Conservation (phyloP, 768 basidiomycete genomes). For the Serendipita indica region DNA sequence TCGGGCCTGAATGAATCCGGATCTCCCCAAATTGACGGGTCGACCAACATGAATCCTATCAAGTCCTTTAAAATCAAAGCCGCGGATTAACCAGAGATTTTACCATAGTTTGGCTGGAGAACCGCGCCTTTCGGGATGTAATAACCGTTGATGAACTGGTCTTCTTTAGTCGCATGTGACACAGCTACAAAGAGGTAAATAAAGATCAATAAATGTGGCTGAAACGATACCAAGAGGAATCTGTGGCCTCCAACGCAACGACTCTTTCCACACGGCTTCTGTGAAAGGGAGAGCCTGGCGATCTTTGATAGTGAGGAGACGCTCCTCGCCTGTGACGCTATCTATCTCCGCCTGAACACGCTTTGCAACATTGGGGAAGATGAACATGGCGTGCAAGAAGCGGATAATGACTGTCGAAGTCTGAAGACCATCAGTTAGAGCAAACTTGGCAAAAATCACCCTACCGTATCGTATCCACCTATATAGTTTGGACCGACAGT, state of each 20-base stretch:
- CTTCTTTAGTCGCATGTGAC: background rate
- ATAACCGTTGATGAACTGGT: slow-evolving; percentile 1
- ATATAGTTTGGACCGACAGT: background rate
- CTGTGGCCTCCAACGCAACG: background rate
- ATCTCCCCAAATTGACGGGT: slow-evolving; percentile 17
- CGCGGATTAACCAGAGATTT: background rate
- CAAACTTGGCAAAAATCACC: background rate
- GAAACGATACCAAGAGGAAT: background rate
- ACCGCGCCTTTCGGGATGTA: slow-evolving; percentile 16
- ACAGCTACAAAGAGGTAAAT: no score
- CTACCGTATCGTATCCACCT: background rate
- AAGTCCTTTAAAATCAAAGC: background rate
- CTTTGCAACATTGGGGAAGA: background rate
- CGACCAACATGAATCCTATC: slow-evolving; percentile 19
- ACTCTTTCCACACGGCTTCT: slow-evolving; percentile 1
- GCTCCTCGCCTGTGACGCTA: background rate
- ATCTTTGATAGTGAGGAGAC: background rate
- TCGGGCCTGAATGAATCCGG: slow-evolving; percentile 20
- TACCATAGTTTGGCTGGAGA: slow-evolving; percentile 20
- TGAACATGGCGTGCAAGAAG: slow-evolving; percentile 1
- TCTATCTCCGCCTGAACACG: background rate
- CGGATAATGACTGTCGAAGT: background rate
- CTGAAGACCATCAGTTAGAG: background rate
- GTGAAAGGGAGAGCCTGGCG: background rate
- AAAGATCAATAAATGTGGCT: background rate